Evolutionary conservation across 2,329 filamentous ascomycete species (phyloP), one percentile per base, ranked within the genome.

Genomic region (Sporothrix brunneoviolacea): DNA sequence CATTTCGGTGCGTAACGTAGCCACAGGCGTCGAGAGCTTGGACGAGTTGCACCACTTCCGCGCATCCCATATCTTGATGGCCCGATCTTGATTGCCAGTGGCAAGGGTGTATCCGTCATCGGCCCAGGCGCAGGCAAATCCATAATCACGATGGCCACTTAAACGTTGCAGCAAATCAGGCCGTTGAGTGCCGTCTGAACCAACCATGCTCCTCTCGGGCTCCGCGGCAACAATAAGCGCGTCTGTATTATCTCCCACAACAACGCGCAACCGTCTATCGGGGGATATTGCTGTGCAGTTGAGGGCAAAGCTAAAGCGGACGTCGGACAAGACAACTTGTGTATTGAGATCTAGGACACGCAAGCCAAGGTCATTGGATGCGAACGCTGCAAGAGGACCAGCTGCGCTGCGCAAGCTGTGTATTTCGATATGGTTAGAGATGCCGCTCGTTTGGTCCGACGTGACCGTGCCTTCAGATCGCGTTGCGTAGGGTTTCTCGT

Each of bases 91-190:
- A 54, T 84, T 84, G 19, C 83, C 86, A 0, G 87, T 91, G 12
- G 87, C 87, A 18, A 91, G 76, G 12, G 82, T 84, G 69, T 82
- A 82, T 28, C 86, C 86, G 61, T 91, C 83, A 48, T 85, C 81
- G 16, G 86, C 83, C 87, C 87, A 91, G 57, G 84, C 86, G 60
- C 84, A 89, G 2, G 86, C 81, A 60, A 91, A 91, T 2, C 82
- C 84, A 57, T 76, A 86, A 60, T 90, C 86, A 13, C 71, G 72
- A 60, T 89, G 85, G 2, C 83, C 82, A 4, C 70, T 65, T 2
- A 91, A 74, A 22, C 69, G 67, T 57, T 83, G 73, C 55, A 77
- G 73, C 50, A 70, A 71, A 53, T 75, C 68, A 16, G 62, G 61
- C 15, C 41, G 33, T 13, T 33, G 32, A 8, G 27, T 32, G 12